Base-by-base conservation (phyloP, 371 early-diverging fungal species). In the Apophysomyces trapeziformis region DNA sequence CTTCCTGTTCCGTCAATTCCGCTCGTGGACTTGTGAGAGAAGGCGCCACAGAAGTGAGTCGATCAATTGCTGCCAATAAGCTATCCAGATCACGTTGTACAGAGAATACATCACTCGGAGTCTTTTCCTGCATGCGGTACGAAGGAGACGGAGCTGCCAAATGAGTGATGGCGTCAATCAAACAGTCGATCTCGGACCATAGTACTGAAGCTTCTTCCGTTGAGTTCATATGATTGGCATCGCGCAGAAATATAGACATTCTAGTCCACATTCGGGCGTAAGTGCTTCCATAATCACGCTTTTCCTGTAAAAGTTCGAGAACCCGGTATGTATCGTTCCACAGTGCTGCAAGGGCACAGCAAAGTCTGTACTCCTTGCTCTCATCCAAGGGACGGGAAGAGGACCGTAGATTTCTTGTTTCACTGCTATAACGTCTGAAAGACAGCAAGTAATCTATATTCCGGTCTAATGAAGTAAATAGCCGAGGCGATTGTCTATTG, bases 131-230 rank as follows among this genome's bases (percentile, higher is more conserved):
- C 54, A 50, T 50, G 54, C 21, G 54, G 21, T 50, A 50, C 54
- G 54, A 50, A 50, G 54, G 54, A 7, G 54, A 21, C 21, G 54
- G 54, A 11, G 4, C n/a, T 50, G 54, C 21, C 9, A 50, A 26
- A 26, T 50, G 4, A 11, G 7, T 50, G 11, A 50, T 50, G 54
- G 54, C 54, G 54, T 50, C 54, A 7, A 50, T 50, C 11, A 50
- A 21, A 50, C 54, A 18, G 21, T 50, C 21, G n/a, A 50, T 50
- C 21, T 50, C 54, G 54, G 54, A 21, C 54, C 54, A 50, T 12
- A 98, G 86, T 0, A 89, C 86, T 79, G 98, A 98, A 56, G 97
- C 96, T 63, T 87, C 87, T 82, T 98, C 99, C 32, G 54, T 18
- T 50, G 54, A 9, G 21, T 5, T 21, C 21, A 50, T 50, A 1